Evolutionary conservation across 2,329 filamentous ascomycete genomes (phyloP), one percentile per base, ranked within the genome.

Genomic region (Diaporthe capsici): DNA sequence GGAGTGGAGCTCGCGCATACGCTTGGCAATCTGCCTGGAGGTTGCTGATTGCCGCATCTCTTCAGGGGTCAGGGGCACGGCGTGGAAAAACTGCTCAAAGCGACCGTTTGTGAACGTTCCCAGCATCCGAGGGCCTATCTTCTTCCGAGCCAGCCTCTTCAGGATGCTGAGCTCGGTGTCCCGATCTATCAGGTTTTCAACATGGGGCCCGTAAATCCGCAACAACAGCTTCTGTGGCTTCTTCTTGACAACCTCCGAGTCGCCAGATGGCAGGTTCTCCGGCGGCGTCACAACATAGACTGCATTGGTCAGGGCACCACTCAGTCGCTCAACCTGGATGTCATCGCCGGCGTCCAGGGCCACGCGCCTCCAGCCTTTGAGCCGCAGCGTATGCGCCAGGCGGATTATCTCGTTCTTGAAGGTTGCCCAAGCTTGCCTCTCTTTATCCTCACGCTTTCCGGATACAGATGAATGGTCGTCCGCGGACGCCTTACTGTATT

Each of bases 371-470:
- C 97, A 99, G 13, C 96, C 95, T 83, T 98, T 98, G 44, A 98
- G 89, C 72, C 92, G 92, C 71, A 99, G 87, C 0, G 97, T 99
- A 83, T 98, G 97, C 0, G 95, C 90, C 75, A 98, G 88, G 51
- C 95, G 94, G 73, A 98, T 90, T 77, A 98, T 97, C 82, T 99
- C 96, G 76, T 92, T 93, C 84, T 98, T 98, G 88, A 98, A 99
- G 12, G 84, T 87, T n/a, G 90, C 82, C 97, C 96, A 98, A 3
- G 92, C 92, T 81, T 94, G 92, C 57, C 88, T 90, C 76, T 96
- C 94, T 81, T 94, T 95, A 44, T 90, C 88, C 53, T 88, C 87
- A 75, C 85, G 86, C 73, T 86, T 87, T 70, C 84, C 86, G 3
- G 84, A 84, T 60, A 84, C 82, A 3, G 85, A 82, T 6, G 86